Evolutionary conservation across 2,329 filamentous ascomycete species (phyloP), one percentile per base, ranked within the genome.

Genomic region (Cladosporium austrohemisphaericum): DNA sequence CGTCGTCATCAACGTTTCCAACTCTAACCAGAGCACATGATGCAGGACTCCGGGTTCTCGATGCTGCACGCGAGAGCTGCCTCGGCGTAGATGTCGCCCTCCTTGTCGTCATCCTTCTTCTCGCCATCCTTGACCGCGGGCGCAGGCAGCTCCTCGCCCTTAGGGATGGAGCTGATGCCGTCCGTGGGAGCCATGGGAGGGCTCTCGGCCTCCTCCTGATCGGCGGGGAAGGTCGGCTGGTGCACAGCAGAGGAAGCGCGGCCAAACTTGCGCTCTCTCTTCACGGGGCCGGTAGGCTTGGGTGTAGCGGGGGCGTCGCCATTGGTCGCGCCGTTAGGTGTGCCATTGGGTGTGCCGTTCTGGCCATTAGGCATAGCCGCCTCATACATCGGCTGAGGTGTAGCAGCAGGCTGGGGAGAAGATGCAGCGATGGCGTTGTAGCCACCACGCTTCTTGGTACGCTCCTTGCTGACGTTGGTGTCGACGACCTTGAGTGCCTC

Each of bases 41-140:
- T 68, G 68, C 93, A 98, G 40, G 85, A 79, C 68, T 98, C 93
- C 60, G 86, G 89, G 76, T 97, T 96, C 67, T 97, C 91, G 69
- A 98, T 97, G 73, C 91, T 96, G 77, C 93, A 98, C 62, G 84
- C 82, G 67, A 98, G 76, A 13, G 88, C 91, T 51, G 91, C 88
- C 60, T 97, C 88, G 0, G 92, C 92, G 71, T 95, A 98, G 60
- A 98, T 98, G 67, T 98, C 92, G 43, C 81, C 82, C 69, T 96
- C 91, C 55, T 85, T 81, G 37, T 78, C 78, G 60, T 94, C 90
- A 65, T 95, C 89, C 2, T 80, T 78, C 69, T 92, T 85, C 45
- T 63, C 79, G 48, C 69, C 69, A 40, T 68, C 60, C 43, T 62
- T 60, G 28, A 77, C 60, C n/a, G 74, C 71, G 14, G 80, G 70